Percentiles rank a stretch among this genome's conserved stretches.
phyloP scores from a whole-genome alignment of 495 filamentous ascomycete genomes.

The Lepraria neglecta region DNA sequence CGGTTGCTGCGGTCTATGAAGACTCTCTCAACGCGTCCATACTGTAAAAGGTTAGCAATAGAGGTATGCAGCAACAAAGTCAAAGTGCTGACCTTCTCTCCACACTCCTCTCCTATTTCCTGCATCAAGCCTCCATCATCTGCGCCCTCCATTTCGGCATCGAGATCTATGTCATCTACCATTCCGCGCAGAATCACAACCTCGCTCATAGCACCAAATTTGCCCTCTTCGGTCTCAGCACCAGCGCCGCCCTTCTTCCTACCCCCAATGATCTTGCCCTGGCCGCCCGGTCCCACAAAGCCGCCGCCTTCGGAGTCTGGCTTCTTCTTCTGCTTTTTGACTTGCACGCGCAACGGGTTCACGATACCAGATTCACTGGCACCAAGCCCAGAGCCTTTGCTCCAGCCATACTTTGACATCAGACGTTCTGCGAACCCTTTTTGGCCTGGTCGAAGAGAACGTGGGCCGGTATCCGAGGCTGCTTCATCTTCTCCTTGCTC shows the following conservation, averaged over 20 bases:
- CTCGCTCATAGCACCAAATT: slow-evolving; percentile 68
- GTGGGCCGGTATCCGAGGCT: slow-evolving; percentile 38
- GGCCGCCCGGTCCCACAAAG: slow-evolving; percentile 59
- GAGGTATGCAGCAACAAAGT: not conserved
- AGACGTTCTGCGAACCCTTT: slow-evolving; percentile 77
- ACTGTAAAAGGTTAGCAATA: slow-evolving; percentile 40
- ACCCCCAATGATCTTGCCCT: slow-evolving; percentile 75
- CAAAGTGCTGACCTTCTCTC: slow-evolving; percentile 54
- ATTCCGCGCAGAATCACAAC: slow-evolving; percentile 76
- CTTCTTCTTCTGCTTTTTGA: slow-evolving; percentile 75
- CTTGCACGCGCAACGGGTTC: slow-evolving; percentile 70
- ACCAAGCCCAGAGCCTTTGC: slow-evolving; percentile 78
- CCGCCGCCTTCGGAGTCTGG: slow-evolving; percentile 75
- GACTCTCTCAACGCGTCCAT: slow-evolving; percentile 80
- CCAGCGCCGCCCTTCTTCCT: slow-evolving; percentile 44
- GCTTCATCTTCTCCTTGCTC: not conserved
- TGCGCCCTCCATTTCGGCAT: slow-evolving; percentile 53
- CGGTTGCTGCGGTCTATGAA: slow-evolving; percentile 56
- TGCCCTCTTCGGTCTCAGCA: slow-evolving; percentile 45
- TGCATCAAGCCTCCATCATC: slow-evolving; percentile 68
- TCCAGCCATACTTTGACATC: slow-evolving; percentile 87
- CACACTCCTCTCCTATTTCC: slow-evolving; percentile 91
- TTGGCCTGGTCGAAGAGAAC: slow-evolving; percentile 69
- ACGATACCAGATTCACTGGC: slow-evolving; percentile 73
- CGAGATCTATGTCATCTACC: slow-evolving; percentile 72